Evolutionary conservation across 2,329 filamentous ascomycete species (phyloP).

Genomic region (Penicillium sp.): DNA sequence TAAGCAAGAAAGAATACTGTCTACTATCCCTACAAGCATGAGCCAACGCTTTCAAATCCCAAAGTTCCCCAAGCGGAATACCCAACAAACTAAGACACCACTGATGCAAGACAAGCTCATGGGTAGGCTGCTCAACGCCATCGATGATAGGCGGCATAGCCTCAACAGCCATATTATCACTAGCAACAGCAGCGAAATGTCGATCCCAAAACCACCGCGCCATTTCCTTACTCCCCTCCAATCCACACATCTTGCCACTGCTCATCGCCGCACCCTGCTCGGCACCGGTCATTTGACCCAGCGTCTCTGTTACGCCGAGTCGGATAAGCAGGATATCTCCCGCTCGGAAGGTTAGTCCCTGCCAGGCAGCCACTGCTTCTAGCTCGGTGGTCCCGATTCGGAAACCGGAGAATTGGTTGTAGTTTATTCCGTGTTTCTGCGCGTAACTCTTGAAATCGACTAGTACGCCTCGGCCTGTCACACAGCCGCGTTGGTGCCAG

Average conservation of each 20-base stretch:
- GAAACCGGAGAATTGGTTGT: conserved; percentile 52
- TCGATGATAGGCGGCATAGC: conserved; percentile 22
- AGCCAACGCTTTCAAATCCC: conserved; percentile 44
- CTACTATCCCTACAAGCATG: conserved; percentile 37
- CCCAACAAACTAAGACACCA: conserved; percentile 44
- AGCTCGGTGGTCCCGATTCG: conserved; percentile 19
- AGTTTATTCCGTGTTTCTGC: conserved; percentile 52
- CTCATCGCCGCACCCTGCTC: conserved; percentile 17
- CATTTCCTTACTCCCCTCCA: conserved; percentile 47
- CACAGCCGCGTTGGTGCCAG: conserved; percentile 43
- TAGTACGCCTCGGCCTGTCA: conserved; percentile 53
- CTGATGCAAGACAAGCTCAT: conserved; percentile 37
- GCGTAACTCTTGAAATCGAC: conserved; percentile 59
- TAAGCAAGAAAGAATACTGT: conserved; percentile 47
- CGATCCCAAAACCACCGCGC: conserved; percentile 58
- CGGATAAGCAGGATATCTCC: conserved; percentile 28
- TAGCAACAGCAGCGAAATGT: conserved; percentile 42
- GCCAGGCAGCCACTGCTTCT: conserved; percentile 18
- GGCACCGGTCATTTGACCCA: conserved; percentile 14
- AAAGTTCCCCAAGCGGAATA: conserved; percentile 48
- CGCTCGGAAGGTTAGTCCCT: conserved; percentile 16
- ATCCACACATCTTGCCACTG: conserved; percentile 30
- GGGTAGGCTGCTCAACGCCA: conserved; percentile 11
- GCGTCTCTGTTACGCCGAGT: conserved; percentile 22
- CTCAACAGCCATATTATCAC: conserved; percentile 29